Conservation (phyloP, 2,329 filamentous ascomycete genomes). For the Trichoderma sp. region DNA sequence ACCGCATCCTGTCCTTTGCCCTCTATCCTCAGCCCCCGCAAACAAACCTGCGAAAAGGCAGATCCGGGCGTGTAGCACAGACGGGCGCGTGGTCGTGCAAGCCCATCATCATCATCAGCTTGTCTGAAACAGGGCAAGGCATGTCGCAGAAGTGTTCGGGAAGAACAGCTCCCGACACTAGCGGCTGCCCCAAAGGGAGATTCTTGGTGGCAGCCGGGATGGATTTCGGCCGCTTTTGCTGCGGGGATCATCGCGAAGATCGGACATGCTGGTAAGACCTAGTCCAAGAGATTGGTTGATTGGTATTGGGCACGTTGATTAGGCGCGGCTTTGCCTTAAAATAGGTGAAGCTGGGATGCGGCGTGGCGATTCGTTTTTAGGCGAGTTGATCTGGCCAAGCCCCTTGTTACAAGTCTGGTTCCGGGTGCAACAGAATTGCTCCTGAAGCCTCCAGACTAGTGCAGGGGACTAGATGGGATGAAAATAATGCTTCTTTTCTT, state of each 20-base stretch:
- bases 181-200: background rate
- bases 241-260: background rate
- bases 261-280: background rate
- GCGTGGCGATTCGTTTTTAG: background rate
- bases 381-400: background rate
- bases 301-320: background rate
- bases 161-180: conserved; percentile 4
- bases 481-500: background rate
- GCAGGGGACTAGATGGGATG: background rate
- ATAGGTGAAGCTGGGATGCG: background rate
- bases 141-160: conserved; percentile 13
- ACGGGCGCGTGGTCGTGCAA: background rate
- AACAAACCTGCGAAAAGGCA: background rate
- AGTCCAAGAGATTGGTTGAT: background rate
- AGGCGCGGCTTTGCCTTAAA: background rate
- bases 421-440: background rate
- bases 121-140: conserved; percentile 10
- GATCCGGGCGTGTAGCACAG: background rate
- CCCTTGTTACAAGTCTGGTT: background rate
- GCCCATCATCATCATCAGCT: background rate
- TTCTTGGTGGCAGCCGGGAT: background rate
- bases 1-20: background rate
- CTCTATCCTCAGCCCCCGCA: background rate
- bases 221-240: background rate
- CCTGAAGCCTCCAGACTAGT: background rate